Base-by-base conservation (phyloP, 257 asterid species). In the Verbascum thapsus region DNA sequence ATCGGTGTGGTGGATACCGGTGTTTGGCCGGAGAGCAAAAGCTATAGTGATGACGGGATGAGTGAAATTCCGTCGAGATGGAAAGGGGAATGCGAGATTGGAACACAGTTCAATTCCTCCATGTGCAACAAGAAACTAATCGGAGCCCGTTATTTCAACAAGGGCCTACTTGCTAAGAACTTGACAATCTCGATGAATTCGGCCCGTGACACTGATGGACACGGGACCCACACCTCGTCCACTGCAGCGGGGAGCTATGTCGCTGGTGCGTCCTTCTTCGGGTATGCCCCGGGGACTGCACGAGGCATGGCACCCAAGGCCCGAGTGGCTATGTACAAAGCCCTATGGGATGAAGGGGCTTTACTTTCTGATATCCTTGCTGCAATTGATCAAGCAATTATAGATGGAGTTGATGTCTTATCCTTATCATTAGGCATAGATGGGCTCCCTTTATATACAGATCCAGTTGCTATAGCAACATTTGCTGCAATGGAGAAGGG, bases 401-500 rank as follows among this genome's bases (percentile, higher is more conserved):
- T 6, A 0, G 96, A 88, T 30, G 86, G 89, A 0, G 90, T 83
- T 0, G 95, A 83, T 50, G 75, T 88, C 9, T 5, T 89, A 10
- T 86, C 95, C 22, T 15, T 89, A 23, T 89, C 95, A 0, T 23
- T 89, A 1, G 95, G 94, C 47, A 7, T 83, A 0, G 81, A 80
- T 9, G 83, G 73, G 0, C 8, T 34, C 7, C 73, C 84, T 9
- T 53, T 84, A 11, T 67, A 84, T 18, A 58, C 52, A 6, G 95
- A 89, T 38, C 86, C 86, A 0, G 41, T 89, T 0, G 91, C 96
- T 0, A 73, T 86, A 19, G 88, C 82, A 0, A 32, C 95, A 18
- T 89, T 86, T 48, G 87, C 95, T 3, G 96, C 96, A 8, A 50
- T 82, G 74, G 90, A 85, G 71, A 83, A 81, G 69, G 88, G 88